Evolutionary conservation across 805 yeast species (phyloP), one percentile per base, ranked within the genome.

Genomic region (Hanseniaspora osmophila): DNA sequence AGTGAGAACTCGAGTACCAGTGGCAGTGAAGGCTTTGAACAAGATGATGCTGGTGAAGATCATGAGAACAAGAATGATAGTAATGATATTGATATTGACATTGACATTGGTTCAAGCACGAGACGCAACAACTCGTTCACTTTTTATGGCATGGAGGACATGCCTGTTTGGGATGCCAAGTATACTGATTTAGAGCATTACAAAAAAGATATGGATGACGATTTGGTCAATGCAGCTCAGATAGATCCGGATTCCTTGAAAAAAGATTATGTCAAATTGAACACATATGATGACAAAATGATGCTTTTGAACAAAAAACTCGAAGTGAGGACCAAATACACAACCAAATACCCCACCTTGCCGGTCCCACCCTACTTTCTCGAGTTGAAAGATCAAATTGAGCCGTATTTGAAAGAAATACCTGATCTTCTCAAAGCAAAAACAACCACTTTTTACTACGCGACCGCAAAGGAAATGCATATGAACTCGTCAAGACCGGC

Each of bases 401-500:
- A 57, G 19, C 57, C 63, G 19, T 61, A 66, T 43, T 40, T 67
- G 15, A 46, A 47, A 2, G 48, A 65, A 4, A 57, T 74, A 0
- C 67, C 68, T 1, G 51, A 54, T 11, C 60, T 76, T 17, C 57
- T 75, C n/a, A 56, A 63, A 1, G 81, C 77, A 2, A 49, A 63
- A 11, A 52, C 57, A 1, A 59, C 65, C 11, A 78, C 84, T 0
- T 57, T 59, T 33, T 78, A 68, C 55, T 78, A 77, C 52, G 61
- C 61, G 2, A 49, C 67, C 27, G 86, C 87, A 0, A 65, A 67
- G 18, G 51, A 57, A 12, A 65, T 69, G 38, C 60, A 58, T 12
- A 51, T 60, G 13, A 47, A 55, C 0, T 74, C 81, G 3, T 32
- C 35, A 32, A 32, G 35, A 32, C 35, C 35, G 10, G 10, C 15